Base-by-base conservation (phyloP, 2,329 filamentous ascomycete genomes). In the Cercospora sp. region DNA sequence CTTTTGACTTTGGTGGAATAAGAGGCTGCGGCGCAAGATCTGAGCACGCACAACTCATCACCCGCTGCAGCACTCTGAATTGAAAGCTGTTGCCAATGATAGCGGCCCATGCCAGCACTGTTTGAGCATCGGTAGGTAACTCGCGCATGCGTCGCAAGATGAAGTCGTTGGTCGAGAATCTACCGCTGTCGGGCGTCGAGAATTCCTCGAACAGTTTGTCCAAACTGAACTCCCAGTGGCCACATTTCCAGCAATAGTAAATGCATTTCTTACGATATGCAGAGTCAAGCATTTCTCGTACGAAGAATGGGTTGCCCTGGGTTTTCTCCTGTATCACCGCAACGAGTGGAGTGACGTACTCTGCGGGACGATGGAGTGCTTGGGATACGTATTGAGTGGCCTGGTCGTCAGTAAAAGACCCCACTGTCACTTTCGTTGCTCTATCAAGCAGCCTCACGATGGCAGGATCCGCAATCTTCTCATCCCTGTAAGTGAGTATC, bases 281-380 rank as follows among this genome's bases (percentile, higher is more conserved):
- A 5, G 91, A 90, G 75, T 92, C 92, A 3, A 97, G 86, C 87
- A 97, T 96, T 80, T 97, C 92, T 66, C 93, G 87, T 78, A 97
- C 91, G 75, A 95, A 95, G 75, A 97, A 97, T 0, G 93, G 90
- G 70, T 97, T 97, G 92, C 95, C 91, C 28, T 87, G 87, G 8
- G 92, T 94, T 81, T 95, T 96, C 75, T 94, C 93, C 77, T 96
- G 91, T 5, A 97, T 88, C 9, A 97, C 91, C 6, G 93, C 87
- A 2, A 92, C 91, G 18, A 98, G 83, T 0, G 93, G 90, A 1
- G 91, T 82, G 1, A 59, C 53, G 58, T 93, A 91, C 37, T 92
- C 88, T 66, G 68, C 62, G 7, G 85, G 81, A 66, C 92, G 86
- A 74, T 91, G 92, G 60, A 98, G 86, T 0, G 94, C 96, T 45